These are phyloP conservation scores for Saturnispora serradocipensis DNA, from an alignment of 805 yeast species.

Conservation along the genomic window DNA sequence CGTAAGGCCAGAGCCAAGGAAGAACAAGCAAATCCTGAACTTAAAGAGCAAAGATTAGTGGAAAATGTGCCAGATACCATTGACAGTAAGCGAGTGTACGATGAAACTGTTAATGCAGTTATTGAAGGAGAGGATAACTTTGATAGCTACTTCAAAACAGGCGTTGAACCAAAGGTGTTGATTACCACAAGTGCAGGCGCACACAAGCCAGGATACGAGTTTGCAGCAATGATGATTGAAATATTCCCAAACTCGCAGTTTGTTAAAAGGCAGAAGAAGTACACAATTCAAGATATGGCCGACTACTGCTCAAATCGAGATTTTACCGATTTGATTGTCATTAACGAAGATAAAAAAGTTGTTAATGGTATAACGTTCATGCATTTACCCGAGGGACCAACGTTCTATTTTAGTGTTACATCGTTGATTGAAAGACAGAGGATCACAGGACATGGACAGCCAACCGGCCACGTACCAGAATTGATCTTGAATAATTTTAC, in stretches of 20 bases:
- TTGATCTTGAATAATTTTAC: conserved; percentile 84
- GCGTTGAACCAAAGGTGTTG: conserved; percentile 70
- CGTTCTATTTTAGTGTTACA: conserved; percentile 80
- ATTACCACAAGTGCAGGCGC: conserved; percentile 87
- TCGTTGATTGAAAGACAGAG: conserved; percentile 67
- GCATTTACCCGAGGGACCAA: conserved; percentile 92
- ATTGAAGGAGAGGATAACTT: conserved; percentile 60
- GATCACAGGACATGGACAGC: conserved; percentile 81
- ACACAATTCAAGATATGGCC: conserved; percentile 79
- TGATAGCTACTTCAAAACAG: conserved; percentile 41
- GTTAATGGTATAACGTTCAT: conserved; percentile 90
- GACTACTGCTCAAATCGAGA: conserved; percentile 72
- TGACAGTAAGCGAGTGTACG: conserved; percentile 75
- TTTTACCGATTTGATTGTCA: conserved; percentile 78
- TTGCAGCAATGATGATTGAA: conserved; percentile 79
- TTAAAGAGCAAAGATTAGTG: conserved; percentile 69
- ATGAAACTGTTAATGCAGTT: conserved; percentile 64
- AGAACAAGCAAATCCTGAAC: conserved; percentile 74
- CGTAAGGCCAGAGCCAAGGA: conserved; percentile 81
- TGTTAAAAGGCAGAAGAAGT: conserved; percentile 79
- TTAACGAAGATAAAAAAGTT: conserved; percentile 88
- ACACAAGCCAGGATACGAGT: conserved; percentile 76
- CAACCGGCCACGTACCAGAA: conserved; percentile 89
- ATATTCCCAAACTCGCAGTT: conserved; percentile 79
- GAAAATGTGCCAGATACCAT: conserved; percentile 75